Evolutionary conservation across 306 rosid genomes (phyloP), one percentile per base, ranked within the genome.

Genomic region (Castanospermum australe): DNA sequence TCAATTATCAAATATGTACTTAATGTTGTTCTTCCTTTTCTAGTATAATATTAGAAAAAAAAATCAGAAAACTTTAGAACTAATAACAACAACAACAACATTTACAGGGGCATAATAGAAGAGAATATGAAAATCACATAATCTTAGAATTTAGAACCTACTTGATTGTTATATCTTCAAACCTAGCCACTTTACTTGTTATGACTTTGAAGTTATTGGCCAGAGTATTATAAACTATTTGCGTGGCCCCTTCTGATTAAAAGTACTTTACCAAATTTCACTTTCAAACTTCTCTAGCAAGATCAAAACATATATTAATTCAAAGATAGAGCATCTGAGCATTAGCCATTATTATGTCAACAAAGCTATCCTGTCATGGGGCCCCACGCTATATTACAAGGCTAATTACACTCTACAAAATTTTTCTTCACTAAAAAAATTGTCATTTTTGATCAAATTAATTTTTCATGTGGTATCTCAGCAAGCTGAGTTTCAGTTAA

Each of bases 381-480:
- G 28, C 35, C 52, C 67, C 68, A 80, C 56, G 1, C 79, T 55
- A 72, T 59, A 18, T 67, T 61, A 22, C 39, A 30, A 45, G 45
- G 67, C 32, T 65, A 65, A 66, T 73, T 67, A 74, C 79, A 59
- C 42, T 71, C 66, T 32, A 18, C 51, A 24, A 74, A 52, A 55
- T 39, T 83, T 80, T 81, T 81, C 87, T 74, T 85, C 75, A 76
- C 68, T 77, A 35, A 42, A 64, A 64, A 73, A 79, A 72, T 71
- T 73, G 30, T 24, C 73, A 1, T 13, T 24, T 54, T 5, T 56
- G 67, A 73, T 59, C 28, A 22, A 73, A 14, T 18, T 50, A 51
- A 17, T 20, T 51, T 69, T 68, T 70, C 13, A 30, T 11, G 45
- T 54, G 17, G n/a, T 60, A 44, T 44, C 45, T 28, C 47, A 59